Percentiles rank a stretch among this genome's conserved stretches.
These are phyloP conservation scores for Escallonia rubra DNA, from an alignment of 129 eudicot genomes.

Conservation along the genomic window DNA sequence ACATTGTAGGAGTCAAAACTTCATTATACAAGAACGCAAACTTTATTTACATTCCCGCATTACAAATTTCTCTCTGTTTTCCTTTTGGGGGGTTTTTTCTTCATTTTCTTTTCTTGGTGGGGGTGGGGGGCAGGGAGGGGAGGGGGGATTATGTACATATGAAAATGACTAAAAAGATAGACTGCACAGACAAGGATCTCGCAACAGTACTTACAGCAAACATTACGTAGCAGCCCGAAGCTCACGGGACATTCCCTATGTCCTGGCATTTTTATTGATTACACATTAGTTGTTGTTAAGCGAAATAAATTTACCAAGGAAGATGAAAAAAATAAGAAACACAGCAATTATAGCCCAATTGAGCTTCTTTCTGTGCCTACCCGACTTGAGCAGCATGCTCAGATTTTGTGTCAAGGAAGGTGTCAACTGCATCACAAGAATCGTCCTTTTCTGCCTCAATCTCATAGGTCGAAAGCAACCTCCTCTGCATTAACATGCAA, in stretches of 20 bases:
- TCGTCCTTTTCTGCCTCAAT: slow-evolving; percentile 47
- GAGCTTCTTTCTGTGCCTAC: slow-evolving; percentile 10
- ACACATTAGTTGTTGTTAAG: background rate
- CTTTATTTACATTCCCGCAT: slow-evolving; percentile 23
- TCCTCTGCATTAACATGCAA: slow-evolving; percentile 47
- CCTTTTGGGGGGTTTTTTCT: background rate
- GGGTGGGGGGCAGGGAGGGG: background rate
- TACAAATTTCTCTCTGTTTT: slow-evolving; percentile 5
- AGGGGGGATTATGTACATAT: slow-evolving; percentile 23
- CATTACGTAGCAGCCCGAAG: slow-evolving; percentile 8
- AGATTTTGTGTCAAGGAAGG: slow-evolving; percentile 34
- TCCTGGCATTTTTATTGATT: slow-evolving; percentile 21
- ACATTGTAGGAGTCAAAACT: background rate
- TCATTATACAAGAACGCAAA: slow-evolving; percentile 15
- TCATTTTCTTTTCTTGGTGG: too few species aligned
- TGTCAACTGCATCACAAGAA: slow-evolving; percentile 27
- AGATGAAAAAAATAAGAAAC: background rate
- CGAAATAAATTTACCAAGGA: background rate
- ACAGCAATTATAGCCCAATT: too few species aligned
- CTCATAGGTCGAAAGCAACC: slow-evolving; percentile 70
- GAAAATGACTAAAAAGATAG: slow-evolving; percentile 13
- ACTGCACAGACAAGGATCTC: slow-evolving; percentile 21
- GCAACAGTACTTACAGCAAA: slow-evolving; percentile 5
- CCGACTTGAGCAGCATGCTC: slow-evolving; percentile 40
- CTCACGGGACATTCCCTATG: slow-evolving; percentile 13